Evolutionary conservation across 805 yeast genomes (phyloP).

Genomic region (Sungouiella thailandica): DNA sequence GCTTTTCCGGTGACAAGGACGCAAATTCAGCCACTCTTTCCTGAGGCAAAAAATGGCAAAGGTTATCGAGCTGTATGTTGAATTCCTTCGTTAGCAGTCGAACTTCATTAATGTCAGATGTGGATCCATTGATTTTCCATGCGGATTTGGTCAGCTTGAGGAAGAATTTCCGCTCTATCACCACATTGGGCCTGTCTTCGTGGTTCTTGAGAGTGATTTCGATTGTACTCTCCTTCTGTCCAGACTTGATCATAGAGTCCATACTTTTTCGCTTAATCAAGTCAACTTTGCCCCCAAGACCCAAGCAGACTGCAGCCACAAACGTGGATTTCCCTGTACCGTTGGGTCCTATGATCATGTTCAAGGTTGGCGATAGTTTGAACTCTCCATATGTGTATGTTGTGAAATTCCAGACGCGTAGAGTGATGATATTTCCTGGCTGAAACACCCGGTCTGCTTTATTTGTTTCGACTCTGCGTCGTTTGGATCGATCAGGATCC

Average conservation of each 20-base stretch:
- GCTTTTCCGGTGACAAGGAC: slow-evolving; percentile 64
- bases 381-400: slow-evolving; percentile 69
- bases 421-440: slow-evolving; percentile 48
- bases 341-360: slow-evolving; percentile 93
- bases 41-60: slow-evolving; percentile 93
- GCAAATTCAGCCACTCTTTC: slow-evolving; percentile 94
- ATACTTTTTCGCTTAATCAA: slow-evolving; percentile 64
- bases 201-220: slow-evolving; percentile 46
- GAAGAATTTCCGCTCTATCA: slow-evolving; percentile 44
- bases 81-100: slow-evolving; percentile 40
- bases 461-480: slow-evolving; percentile 2
- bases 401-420: slow-evolving; percentile 57
- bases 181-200: slow-evolving; percentile 27
- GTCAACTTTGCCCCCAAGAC: slow-evolving; percentile 75
- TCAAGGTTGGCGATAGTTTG: slow-evolving; percentile 73
- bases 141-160: slow-evolving; percentile 36
- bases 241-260: slow-evolving; percentile 71
- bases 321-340: slow-evolving; percentile 95
- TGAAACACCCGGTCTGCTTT: slow-evolving; percentile 8
- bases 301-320: slow-evolving; percentile 88
- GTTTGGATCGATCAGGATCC: too few relatives aligned
- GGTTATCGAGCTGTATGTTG: slow-evolving; percentile 82
- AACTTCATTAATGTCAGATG: slow-evolving; percentile 41
- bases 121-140: slow-evolving; percentile 46
- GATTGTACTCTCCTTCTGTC: slow-evolving; percentile 42